phyloP scores from a whole-genome alignment of 768 basidiomycete species.

The Austroboletus eburneus region DNA sequence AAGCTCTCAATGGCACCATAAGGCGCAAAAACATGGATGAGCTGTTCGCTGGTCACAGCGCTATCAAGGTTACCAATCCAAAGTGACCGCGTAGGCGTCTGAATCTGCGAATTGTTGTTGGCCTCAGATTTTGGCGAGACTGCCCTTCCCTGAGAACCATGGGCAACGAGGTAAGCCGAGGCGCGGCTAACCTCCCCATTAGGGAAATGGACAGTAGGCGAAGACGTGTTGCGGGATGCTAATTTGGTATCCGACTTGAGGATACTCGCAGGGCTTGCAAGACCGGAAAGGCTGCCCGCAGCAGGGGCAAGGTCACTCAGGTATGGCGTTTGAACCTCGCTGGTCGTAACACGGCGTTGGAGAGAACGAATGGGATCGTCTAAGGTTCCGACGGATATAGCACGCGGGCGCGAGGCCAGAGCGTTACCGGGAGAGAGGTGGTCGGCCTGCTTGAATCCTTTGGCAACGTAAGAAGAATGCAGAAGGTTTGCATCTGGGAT shows the following conservation, averaged over 20 bases:
- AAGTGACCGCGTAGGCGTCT: slow-evolving; percentile 91
- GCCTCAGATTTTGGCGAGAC: slow-evolving; percentile 79
- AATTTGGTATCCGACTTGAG: slow-evolving; percentile 58
- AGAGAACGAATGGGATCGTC: slow-evolving; percentile 73
- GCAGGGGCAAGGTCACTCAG: slow-evolving; percentile 49
- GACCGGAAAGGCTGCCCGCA: slow-evolving; percentile 25
- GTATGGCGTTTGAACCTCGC: slow-evolving; percentile 54
- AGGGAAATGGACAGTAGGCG: slow-evolving; percentile 66
- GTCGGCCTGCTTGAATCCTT: slow-evolving; percentile 71
- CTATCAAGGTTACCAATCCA: slow-evolving; percentile 99
- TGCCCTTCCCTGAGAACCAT: slow-evolving; percentile 66
- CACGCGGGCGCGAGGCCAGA: slow-evolving; percentile 59
- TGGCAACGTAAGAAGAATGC: slow-evolving; percentile 59
- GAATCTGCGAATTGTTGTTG: slow-evolving; percentile 62
- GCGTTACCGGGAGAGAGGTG: slow-evolving; percentile 50
- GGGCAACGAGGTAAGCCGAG: slow-evolving; percentile 65
- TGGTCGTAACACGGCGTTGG: slow-evolving; percentile 59
- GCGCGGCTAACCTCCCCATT: slow-evolving; percentile 57
- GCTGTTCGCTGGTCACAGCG: slow-evolving; percentile 89
- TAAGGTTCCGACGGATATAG: slow-evolving; percentile 84
- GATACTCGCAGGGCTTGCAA: slow-evolving; percentile 38
- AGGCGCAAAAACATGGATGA: slow-evolving; percentile 92
- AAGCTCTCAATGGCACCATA: slow-evolving; percentile 98
- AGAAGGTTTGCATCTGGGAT: slow-evolving; percentile 48
- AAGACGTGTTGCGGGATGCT: slow-evolving; percentile 38